phyloP scores from a whole-genome alignment of 768 basidiomycete species.

The Arthromyces matolae region DNA sequence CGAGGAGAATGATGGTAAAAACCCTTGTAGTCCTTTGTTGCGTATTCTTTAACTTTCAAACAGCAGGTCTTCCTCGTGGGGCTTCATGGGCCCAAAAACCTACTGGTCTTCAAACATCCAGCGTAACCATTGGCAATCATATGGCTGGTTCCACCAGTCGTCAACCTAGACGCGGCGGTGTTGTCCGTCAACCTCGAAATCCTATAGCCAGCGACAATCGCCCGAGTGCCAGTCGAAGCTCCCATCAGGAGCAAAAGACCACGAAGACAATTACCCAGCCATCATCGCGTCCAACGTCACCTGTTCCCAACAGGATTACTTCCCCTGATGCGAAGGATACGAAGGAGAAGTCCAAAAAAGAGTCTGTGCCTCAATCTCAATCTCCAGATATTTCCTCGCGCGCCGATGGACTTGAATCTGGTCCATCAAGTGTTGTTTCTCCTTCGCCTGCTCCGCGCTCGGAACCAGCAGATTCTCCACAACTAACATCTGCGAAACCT shows the following conservation, averaged over 20 bases:
- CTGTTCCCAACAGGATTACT: slow-evolving; percentile 41
- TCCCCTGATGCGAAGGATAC: slow-evolving; percentile 36
- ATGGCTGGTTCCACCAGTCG: slow-evolving; percentile 28
- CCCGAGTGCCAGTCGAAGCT: slow-evolving; percentile 26
- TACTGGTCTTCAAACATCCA: slow-evolving; percentile 17
- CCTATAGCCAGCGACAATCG: slow-evolving; percentile 31
- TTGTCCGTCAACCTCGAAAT: slow-evolving; percentile 46
- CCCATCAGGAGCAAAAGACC: slow-evolving; percentile 41
- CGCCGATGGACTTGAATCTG: slow-evolving; percentile 46
- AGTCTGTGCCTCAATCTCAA: slow-evolving; percentile 22
- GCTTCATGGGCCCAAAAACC: slow-evolving; percentile 61
- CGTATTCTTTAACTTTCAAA: slow-evolving; percentile 12
- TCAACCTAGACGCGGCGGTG: slow-evolving; percentile 37
- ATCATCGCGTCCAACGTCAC: slow-evolving; percentile 60
- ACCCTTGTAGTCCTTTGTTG: slow-evolving; percentile 2
- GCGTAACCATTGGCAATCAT: slow-evolving; percentile 14
- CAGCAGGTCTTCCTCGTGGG: slow-evolving; percentile 59
- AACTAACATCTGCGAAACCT: slow-evolving; percentile 21
- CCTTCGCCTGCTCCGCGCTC: slow-evolving; percentile 21
- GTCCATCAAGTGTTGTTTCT: slow-evolving; percentile 40
- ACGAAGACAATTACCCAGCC: slow-evolving; percentile 43
- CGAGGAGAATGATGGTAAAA: slow-evolving; percentile 55
- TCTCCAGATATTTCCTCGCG: slow-evolving; percentile 48
- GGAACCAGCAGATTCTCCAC: slow-evolving; percentile 32
- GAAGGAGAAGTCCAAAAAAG: slow-evolving; percentile 39